A percentile compares a stretch with the other conserved stretches of the same genome.
These are phyloP conservation scores for Aurifilum marmelostoma DNA, from an alignment of 2,329 filamentous ascomycete genomes.

Conservation along the genomic window DNA sequence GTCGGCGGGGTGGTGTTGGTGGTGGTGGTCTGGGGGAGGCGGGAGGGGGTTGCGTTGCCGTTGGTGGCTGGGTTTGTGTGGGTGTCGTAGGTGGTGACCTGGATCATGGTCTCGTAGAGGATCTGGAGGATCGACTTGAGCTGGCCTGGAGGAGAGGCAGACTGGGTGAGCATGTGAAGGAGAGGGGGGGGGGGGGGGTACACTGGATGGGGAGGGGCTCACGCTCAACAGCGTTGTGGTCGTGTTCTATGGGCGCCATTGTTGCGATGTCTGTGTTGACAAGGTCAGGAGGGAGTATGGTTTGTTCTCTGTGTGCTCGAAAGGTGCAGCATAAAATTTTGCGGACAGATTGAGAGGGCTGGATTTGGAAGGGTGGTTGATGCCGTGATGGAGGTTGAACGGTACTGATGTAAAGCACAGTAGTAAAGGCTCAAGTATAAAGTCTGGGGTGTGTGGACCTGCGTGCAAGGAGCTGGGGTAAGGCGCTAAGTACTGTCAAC, in stretches of 20 bases:
- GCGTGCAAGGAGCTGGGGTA: not conserved
- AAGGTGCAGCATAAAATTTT: not conserved
- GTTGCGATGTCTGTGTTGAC: conserved; percentile 9
- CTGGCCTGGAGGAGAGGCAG: conserved; percentile 47
- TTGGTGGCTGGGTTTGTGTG: conserved; percentile 41
- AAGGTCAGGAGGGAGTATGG: no score
- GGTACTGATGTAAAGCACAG: not conserved
- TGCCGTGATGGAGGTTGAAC: not conserved
- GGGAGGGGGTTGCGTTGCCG: conserved; percentile 59
- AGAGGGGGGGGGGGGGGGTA: not conserved
- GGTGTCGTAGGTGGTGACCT: conserved; percentile 63
- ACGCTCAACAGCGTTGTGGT: conserved; percentile 35
- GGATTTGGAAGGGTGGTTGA: not conserved
- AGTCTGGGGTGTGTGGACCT: not conserved
- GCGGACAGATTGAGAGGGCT: not conserved
- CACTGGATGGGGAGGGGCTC: not conserved
- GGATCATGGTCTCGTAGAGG: conserved; percentile 66
- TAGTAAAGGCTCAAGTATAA: not conserved
- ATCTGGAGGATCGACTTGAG: conserved; percentile 66
- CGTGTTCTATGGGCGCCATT: conserved; percentile 36
- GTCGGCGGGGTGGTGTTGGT: conserved; percentile 47
- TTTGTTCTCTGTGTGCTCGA: not conserved
- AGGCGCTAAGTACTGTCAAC: not conserved
- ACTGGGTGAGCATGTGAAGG: not conserved
- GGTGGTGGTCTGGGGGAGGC: conserved; percentile 31